Evolutionary conservation across 1,284 basidiomycete genomes (phyloP), one percentile per base, ranked within the genome.

Genomic region (Cryptococcus neoformans): DNA sequence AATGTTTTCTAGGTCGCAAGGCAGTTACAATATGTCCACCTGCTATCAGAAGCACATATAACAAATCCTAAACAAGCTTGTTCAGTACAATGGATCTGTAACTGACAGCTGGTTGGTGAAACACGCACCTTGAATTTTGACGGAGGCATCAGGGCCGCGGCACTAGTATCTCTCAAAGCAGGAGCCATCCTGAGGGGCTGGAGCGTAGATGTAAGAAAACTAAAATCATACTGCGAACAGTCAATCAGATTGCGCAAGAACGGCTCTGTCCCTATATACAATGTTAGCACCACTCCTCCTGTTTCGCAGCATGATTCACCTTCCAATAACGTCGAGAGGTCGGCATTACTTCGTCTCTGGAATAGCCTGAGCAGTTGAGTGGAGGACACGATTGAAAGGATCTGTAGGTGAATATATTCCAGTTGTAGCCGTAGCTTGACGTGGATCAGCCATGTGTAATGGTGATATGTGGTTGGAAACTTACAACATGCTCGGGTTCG

Each of bases 331-430:
- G 92, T 81, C 41, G 92, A 81, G 9, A 98, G 80, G 70, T 99
- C 95, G 70, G 95, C 96, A 74, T 97, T 97, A 48, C 86, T 88
- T 51, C 91, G 83, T 50, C 89, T 82, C 66, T 90, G 87, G 67
- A 99, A 98, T 62, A 95, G 89, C 42, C 85, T 82, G 36, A 84
- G 83, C 4, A 99, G 81, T 73, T 97, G 93, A 7, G 87, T 82
- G 1, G 85, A 87, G 0, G 92, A 90, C 38, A 98, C 85, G 34
- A 97, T 86, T 62, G 90, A 93, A 49, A 97, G 77, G 51, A 98
- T 89, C 76, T 96, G 93, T 3, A 95, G 80, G 73, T 99, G 88
- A 8, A 99, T 82, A 75, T 95, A 94, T 73, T 98, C 94, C 62
- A 99, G 83, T 79, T 98, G 95, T 48, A 86, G 85, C 49, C 93